phyloP scores from a whole-genome alignment of 106 monocot genomes.

The Dendrobium huoshanense region DNA sequence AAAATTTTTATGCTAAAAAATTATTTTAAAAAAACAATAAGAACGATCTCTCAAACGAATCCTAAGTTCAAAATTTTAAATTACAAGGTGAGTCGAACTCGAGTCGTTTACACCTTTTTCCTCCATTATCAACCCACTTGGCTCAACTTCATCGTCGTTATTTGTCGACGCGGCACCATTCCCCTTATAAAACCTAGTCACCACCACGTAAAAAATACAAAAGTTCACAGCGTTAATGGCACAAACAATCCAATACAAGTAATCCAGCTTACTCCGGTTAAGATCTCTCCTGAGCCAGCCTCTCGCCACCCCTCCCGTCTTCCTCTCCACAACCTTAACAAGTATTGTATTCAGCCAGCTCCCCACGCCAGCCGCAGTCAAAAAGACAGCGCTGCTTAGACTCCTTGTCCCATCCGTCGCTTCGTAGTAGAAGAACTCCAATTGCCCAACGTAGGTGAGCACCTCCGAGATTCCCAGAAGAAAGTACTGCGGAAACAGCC shows the following conservation, averaged over 20 bases:
- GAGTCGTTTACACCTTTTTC: no score
- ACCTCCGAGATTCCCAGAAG: conserved; percentile 36
- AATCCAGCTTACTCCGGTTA: conserved; percentile 34
- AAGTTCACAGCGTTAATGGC: conserved; percentile 31
- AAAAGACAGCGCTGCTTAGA: conserved; percentile 26
- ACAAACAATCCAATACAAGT: conserved; percentile 44
- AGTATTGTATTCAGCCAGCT: conserved; percentile 22
- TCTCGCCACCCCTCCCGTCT: conserved; percentile 16
- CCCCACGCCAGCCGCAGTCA: conserved; percentile 28
- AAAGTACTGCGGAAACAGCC: conserved; percentile 52
- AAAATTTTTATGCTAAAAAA: no score
- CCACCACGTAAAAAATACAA: conserved; percentile 16
- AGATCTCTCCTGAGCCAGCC: conserved; percentile 39
- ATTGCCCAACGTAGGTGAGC: conserved; percentile 42
- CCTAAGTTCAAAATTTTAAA: no score
- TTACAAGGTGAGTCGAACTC: no score
- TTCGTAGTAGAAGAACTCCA: conserved; percentile 55
- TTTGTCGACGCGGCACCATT: background rate
- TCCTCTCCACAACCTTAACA: conserved; percentile 18
- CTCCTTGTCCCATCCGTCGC: conserved; percentile 39
- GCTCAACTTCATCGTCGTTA: background rate
- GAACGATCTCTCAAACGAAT: no score
- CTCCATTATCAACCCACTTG: background rate
- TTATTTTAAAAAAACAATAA: no score
- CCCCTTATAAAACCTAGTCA: conserved; percentile 15